Base-by-base conservation (phyloP, 164 flowering plant genomes). In the Aristolochia contorta region DNA sequence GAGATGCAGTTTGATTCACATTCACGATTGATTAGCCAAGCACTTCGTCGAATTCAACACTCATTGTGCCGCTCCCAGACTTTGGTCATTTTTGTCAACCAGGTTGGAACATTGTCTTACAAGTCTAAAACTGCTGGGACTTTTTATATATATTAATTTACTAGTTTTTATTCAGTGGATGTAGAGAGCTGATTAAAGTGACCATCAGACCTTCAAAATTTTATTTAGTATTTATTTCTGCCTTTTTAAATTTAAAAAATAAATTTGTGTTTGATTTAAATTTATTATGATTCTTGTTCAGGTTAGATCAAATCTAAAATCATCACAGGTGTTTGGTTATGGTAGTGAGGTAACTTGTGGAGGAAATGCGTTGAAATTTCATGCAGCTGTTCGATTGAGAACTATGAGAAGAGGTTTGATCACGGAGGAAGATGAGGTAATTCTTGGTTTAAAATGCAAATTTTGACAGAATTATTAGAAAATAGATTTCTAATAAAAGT, bases 281-380 rank as follows among this genome's bases (percentile, higher is more conserved):
- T 27, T 55, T 27, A n/a, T 55, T 55, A 12, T 55, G 12, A 6
- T 27, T 55, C 10, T 27, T 4, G 41, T 14, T 25, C 41, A 55
- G 58, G 24, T 16, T 8, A 52, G 55, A 21, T 52, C 55, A 52
- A 52, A 52, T 21, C 21, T n/a, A 12, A 52, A 55, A 55, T 1
- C 41, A 2, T 24, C 41, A 23, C 58, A 13, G 12, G 41, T 13
- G 16, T 68, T 72, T 66, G 75, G 79, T 30, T 69, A 22, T 48
- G 49, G 57, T 23, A 80, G 68, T 18, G 91, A 84, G 67, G 79
- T 74, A n/a, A 90, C 89, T 9, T 82, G 85, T 76, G 95, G 97
- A 48, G 97, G 97, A 63, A 85, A 82, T 78, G 84, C 95, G n/a
- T 77, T 87, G 75, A 74, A 71, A 51, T 90, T 90, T 54, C 80